Percentiles rank a stretch among this genome's conserved stretches.
phyloP scores from a whole-genome alignment of 2,329 filamentous ascomycete species.

The Xylariaceae sp. region DNA sequence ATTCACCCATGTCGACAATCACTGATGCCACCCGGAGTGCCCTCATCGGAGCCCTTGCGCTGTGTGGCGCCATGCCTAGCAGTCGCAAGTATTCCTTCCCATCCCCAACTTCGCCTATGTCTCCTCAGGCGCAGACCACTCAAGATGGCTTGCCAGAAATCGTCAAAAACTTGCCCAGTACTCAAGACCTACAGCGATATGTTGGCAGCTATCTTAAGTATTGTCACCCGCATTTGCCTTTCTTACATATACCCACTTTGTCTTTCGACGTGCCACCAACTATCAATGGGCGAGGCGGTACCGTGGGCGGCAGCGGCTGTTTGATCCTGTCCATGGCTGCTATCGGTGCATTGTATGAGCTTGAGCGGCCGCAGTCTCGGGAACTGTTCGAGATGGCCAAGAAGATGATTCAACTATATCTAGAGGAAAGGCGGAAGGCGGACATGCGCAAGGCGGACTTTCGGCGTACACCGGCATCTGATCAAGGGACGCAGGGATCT shows the following conservation, averaged over 20 bases:
- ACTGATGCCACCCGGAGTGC: conserved; percentile 59
- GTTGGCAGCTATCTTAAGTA: conserved; percentile 85
- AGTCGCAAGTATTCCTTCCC: conserved; percentile 60
- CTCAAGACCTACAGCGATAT: conserved; percentile 81
- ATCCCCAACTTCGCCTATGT: conserved; percentile 49
- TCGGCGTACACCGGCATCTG: conserved; percentile 44
- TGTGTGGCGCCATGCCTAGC: conserved; percentile 47
- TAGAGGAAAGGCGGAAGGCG: conserved; percentile 83
- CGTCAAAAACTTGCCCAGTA: conserved; percentile 64
- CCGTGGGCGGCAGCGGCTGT: conserved; percentile 75
- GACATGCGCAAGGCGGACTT: conserved; percentile 65
- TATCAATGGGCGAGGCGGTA: conserved; percentile 54
- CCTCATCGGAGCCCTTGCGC: conserved; percentile 55
- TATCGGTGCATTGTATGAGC: conserved; percentile 69
- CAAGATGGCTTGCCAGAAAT: conserved; percentile 46
- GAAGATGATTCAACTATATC: conserved; percentile 88
- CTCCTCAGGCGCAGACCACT: conserved; percentile 45
- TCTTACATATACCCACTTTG: conserved; percentile 84
- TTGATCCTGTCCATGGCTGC: conserved; percentile 82
- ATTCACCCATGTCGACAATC: conserved; percentile 57
- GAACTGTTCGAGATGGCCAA: conserved; percentile 90
- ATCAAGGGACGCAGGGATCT: conserved; percentile 42
- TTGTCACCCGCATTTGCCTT: conserved; percentile 93
- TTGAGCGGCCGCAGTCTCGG: conserved; percentile 71
- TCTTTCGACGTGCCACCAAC: conserved; percentile 77